These are phyloP conservation scores for Neonectria faginata DNA, from an alignment of 2,329 filamentous ascomycete genomes.

Conservation along the genomic window DNA sequence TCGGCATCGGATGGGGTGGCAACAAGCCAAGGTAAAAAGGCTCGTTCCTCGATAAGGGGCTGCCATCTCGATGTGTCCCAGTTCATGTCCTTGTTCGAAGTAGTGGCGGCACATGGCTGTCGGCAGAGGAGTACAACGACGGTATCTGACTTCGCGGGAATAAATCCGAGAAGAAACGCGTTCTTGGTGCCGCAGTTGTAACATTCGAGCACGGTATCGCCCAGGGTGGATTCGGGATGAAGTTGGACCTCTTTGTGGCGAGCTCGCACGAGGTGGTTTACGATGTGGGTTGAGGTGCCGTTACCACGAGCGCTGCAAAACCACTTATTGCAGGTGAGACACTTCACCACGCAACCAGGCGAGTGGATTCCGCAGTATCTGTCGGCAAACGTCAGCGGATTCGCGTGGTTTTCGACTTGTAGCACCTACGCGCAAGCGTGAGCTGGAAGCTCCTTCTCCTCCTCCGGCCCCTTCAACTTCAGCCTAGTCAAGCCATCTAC, in stretches of 20 bases:
- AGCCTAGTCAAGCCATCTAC: slow-evolving; percentile 79
- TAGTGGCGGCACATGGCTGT: slow-evolving; percentile 93
- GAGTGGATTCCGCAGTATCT: slow-evolving; percentile 99
- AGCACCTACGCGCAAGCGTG: slow-evolving; percentile 92
- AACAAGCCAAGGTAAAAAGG: slow-evolving; percentile 95
- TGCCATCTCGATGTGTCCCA: slow-evolving; percentile 99
- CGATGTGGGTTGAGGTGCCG: slow-evolving; percentile 95
- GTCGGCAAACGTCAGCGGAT: slow-evolving; percentile 43
- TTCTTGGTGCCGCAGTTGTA: slow-evolving; percentile 99
- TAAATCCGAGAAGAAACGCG: slow-evolving; percentile 96
- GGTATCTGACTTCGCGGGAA: slow-evolving; percentile 97
- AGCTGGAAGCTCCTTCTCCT: slow-evolving; percentile 89
- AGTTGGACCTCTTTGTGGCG: slow-evolving; percentile 99
- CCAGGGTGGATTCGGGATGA: slow-evolving; percentile 90
- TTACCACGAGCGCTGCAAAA: slow-evolving; percentile 98
- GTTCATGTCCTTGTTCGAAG: slow-evolving; percentile 99
- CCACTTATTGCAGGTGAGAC: slow-evolving; percentile 95
- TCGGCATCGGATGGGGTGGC: slow-evolving; percentile 90
- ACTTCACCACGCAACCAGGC: slow-evolving; percentile 94
- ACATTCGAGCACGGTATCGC: slow-evolving; percentile 96
- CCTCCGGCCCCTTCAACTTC: slow-evolving; percentile 70
- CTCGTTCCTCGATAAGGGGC: slow-evolving; percentile 95
- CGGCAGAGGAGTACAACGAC: slow-evolving; percentile 97
- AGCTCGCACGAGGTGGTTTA: slow-evolving; percentile 96
- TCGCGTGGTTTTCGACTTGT: slow-evolving; percentile 19